Percentiles rank a stretch among this genome's conserved stretches.
These are phyloP conservation scores for Wickerhamiella vanderwaltii DNA, from an alignment of 805 yeast species.

Conservation along the genomic window DNA sequence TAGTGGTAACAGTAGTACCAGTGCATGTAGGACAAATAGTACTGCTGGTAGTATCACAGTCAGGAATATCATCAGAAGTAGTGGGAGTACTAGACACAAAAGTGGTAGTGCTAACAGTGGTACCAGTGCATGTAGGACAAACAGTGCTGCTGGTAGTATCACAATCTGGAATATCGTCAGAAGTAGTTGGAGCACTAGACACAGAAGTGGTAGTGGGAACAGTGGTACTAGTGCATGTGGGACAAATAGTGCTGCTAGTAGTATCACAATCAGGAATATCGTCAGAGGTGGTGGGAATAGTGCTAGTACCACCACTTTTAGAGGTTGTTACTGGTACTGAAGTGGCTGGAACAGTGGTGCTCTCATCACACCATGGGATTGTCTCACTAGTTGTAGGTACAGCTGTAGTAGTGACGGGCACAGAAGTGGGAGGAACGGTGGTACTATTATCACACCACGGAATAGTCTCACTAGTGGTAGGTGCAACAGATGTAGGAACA, in stretches of 20 bases:
- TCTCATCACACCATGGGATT: no score
- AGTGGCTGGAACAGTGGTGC: no score
- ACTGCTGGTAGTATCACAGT: not conserved
- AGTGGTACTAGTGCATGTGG: not conserved
- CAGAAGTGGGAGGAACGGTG: no score
- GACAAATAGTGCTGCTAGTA: not conserved
- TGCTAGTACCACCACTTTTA: conserved; percentile 42
- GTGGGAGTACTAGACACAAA: not conserved
- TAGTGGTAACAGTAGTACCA: not conserved
- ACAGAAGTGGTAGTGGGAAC: not conserved
- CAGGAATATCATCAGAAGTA: not conserved
- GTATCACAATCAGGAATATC: not conserved
- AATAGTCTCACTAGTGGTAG: no score
- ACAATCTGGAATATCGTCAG: not conserved
- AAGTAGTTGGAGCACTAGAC: not conserved
- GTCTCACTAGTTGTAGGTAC: no score
- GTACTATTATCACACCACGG: no score
- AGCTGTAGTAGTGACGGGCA: no score
- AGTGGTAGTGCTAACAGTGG: not conserved
- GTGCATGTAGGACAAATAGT: not conserved
- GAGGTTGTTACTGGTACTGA: conserved; percentile 82
- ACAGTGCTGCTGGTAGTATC: not conserved
- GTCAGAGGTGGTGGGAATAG: no score
- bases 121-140: not conserved
- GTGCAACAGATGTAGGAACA: no score